phyloP scores from a whole-genome alignment of 1,284 basidiomycete species.

The Apiotrichum gracile region DNA sequence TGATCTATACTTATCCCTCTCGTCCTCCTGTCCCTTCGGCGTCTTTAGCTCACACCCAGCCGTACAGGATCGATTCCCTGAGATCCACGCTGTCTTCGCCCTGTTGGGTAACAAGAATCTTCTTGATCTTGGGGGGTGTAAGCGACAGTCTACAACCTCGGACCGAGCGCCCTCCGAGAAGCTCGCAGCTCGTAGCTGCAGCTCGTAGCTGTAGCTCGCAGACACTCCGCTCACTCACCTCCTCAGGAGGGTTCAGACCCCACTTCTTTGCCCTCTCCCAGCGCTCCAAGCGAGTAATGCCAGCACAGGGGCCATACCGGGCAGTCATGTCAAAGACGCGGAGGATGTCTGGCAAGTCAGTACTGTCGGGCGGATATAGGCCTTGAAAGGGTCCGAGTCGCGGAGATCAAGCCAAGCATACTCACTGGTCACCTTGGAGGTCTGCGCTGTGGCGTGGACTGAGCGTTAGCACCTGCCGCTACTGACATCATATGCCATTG shows the following conservation, averaged over 20 bases:
- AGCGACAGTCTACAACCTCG: neutral
- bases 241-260: conserved; percentile 74
- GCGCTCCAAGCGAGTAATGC: conserved; percentile 72
- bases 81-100: conserved; percentile 51
- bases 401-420: conserved; percentile 4
- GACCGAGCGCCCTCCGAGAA: neutral
- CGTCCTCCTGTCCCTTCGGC: conserved; percentile 4
- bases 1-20: neutral
- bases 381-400: no score
- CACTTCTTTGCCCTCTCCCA: conserved; percentile 80
- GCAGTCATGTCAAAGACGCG: conserved; percentile 75
- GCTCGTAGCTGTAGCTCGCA: no score
- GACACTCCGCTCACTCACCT: conserved; percentile 64
- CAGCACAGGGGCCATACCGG: conserved; percentile 79
- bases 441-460: conserved; percentile 40
- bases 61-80: conserved; percentile 53
- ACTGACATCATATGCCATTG: neutral
- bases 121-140: conserved; percentile 56
- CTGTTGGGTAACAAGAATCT: conserved; percentile 62
- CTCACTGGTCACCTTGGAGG: conserved; percentile 42
- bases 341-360: conserved; percentile 59
- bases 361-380: no score
- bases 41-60: conserved; percentile 29
- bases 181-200: no score
- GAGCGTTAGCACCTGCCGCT: neutral